phyloP scores from a whole-genome alignment of 495 filamentous ascomycete genomes.

The Bryoglossum gracile region DNA sequence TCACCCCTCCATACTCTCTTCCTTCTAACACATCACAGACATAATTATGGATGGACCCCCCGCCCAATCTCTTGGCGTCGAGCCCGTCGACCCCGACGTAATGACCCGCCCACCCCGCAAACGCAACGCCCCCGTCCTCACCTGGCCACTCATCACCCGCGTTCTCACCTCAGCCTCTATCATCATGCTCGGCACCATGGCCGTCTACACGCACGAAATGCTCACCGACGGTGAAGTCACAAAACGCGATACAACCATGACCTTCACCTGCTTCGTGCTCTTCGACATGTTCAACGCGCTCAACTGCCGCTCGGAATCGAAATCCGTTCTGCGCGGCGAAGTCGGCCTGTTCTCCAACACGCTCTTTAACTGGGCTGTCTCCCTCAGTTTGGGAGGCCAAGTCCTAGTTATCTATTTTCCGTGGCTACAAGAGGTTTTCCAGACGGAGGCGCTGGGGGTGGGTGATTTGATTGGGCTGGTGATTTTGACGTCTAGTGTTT shows the following conservation, averaged over 20 bases:
- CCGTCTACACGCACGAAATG: conserved; percentile 89
- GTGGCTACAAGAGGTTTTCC: conserved; percentile 86
- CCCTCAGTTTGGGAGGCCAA: conserved; percentile 76
- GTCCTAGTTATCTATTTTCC: conserved; percentile 89
- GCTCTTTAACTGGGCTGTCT: conserved; percentile 94
- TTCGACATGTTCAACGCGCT: conserved; percentile 99
- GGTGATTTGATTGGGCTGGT: conserved; percentile 66
- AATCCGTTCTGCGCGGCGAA: conserved; percentile 81
- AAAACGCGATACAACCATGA: conserved; percentile 96
- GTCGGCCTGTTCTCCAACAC: conserved; percentile 74
- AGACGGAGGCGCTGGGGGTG: conserved; percentile 77
- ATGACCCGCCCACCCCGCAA: conserved; percentile 88
- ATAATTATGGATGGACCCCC: conserved; percentile 99
- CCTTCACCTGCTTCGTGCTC: conserved; percentile 95
- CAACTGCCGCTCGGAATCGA: conserved; percentile 84
- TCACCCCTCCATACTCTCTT: background rate
- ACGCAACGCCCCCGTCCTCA: conserved; percentile 78
- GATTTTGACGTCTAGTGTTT: conserved; percentile 74
- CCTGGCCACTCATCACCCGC: conserved; percentile 67
- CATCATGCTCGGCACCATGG: conserved; percentile 87
- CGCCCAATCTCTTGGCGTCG: conserved; percentile 93
- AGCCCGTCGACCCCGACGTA: conserved; percentile 88
- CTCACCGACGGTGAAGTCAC: conserved; percentile 65
- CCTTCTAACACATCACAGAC: conserved; percentile 46
- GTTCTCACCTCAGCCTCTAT: conserved; percentile 82